These are phyloP conservation scores for Kwoniella bestiolae DNA, from an alignment of 768 basidiomycete genomes.

Conservation along the genomic window DNA sequence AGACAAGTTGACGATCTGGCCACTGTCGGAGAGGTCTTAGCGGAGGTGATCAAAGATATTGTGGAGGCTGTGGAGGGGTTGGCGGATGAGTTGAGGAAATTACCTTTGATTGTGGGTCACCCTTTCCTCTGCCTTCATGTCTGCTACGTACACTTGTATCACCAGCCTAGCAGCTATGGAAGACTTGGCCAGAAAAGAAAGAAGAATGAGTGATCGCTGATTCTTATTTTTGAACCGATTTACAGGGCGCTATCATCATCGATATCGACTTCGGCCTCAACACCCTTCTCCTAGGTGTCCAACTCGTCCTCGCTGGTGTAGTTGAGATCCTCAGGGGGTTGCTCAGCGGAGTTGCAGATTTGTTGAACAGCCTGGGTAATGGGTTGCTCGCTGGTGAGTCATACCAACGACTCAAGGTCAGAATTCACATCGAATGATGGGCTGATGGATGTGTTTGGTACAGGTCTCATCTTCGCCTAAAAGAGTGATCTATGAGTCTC, in stretches of 20 bases:
- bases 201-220: too few species aligned
- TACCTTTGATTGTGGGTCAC: slow-evolving; percentile 21
- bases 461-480: slow-evolving; percentile 15
- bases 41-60: slow-evolving; percentile 18
- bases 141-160: not conserved
- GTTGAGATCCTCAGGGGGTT: slow-evolving; percentile 21
- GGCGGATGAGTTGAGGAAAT: slow-evolving; percentile 8
- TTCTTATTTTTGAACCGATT: not conserved
- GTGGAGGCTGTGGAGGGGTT: slow-evolving; percentile 21
- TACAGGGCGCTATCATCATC: slow-evolving; percentile 30
- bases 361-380: slow-evolving; percentile 24
- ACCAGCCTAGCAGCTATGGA: too few species aligned
- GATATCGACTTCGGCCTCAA: slow-evolving; percentile 23
- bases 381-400: slow-evolving; percentile 30
- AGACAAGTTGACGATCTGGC: slow-evolving; percentile 13
- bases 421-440: not conserved
- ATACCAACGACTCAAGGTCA: not conserved
- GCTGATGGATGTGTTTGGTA: not conserved
- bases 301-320: slow-evolving; percentile 25
- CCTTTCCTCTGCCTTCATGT: not conserved
- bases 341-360: slow-evolving; percentile 16
- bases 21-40: slow-evolving; percentile 16
- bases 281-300: slow-evolving; percentile 27
- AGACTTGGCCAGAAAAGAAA: too few species aligned
- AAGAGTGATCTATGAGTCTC: not conserved